Evolutionary conservation across 2,329 filamentous ascomycete species (phyloP).

Genomic region (Pyrenophora tritici-repentis): DNA sequence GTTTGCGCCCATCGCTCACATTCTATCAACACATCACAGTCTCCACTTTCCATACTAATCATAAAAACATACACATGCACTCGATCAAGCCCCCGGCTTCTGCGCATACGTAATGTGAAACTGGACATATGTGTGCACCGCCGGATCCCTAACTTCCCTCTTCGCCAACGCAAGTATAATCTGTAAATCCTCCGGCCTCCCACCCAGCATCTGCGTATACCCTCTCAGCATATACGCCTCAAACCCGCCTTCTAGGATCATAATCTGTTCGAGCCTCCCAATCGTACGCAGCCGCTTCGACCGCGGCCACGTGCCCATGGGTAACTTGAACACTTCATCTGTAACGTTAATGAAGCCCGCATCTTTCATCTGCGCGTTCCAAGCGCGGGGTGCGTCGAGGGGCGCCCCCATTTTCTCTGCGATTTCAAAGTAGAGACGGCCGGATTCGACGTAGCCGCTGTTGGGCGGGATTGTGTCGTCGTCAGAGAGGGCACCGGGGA

Average conservation of each 20-base stretch:
- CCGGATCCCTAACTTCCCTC: slow-evolving; percentile 27
- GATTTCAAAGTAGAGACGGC: slow-evolving; percentile 27
- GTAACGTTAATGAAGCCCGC: slow-evolving; percentile 53
- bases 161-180: slow-evolving; percentile 24
- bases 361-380: slow-evolving; percentile 42
- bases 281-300: slow-evolving; percentile 26
- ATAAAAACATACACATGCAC: no score
- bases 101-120: slow-evolving; percentile 30
- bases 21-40: no score
- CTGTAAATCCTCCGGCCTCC: slow-evolving; percentile 23
- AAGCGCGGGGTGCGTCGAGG: slow-evolving; percentile 37
- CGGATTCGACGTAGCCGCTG: slow-evolving; percentile 25
- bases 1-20: no score
- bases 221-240: slow-evolving; percentile 33
- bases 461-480: slow-evolving; percentile 27
- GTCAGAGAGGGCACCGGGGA: slow-evolving; percentile 23
- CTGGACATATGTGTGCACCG: slow-evolving; percentile 30
- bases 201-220: slow-evolving; percentile 25
- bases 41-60: no score
- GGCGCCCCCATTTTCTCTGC: slow-evolving; percentile 37
- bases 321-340: slow-evolving; percentile 35
- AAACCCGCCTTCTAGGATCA: slow-evolving; percentile 31
- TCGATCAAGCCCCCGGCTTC: slow-evolving; percentile 12
- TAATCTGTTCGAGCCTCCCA: slow-evolving; percentile 26
- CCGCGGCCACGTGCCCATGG: slow-evolving; percentile 38